Evolutionary conservation across 805 yeast genomes (phyloP), one percentile per base, ranked within the genome.

Genomic region (Monosporozyma unispora): DNA sequence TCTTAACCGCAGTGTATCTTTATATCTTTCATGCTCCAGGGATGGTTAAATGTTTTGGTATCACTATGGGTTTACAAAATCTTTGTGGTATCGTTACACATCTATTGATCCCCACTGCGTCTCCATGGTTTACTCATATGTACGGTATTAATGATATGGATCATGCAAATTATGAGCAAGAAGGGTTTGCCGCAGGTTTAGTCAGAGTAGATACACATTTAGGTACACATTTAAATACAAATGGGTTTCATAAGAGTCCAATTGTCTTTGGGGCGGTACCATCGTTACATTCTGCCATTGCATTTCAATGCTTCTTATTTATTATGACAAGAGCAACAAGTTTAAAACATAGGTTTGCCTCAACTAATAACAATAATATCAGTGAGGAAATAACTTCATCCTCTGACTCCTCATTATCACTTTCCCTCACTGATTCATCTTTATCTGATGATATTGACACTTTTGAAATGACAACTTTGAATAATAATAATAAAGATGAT

Each of bases 11-110:
- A 0, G 71, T 79, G 18, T 83, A 82, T 68, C 67, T 83, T 14
- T 81, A 82, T 58, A 74, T 81, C 10, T 82, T 81, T 71, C 85
- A 81, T 48, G 73, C 81, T 1, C 84, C 82, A n/a, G 86, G 84
- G 0, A 77, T 79, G 0, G 47, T 80, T 11, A 77, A 74, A 52
- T 67, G 72, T 55, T 83, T 80, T 54, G 68, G 79, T 0, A 57
- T 74, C n/a, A 72, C 79, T 0, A 55, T 82, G 41, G 88, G 89
- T 1, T 47, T 71, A 10, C 87, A 81, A 60, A 82, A 81, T 56
- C 71, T 81, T 11, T 63, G 71, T 1, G 84, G 86, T 22, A 81
- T 81, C 0, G 38, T 73, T 37, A 82, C 87, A 2, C 87, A 82
- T 61, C 59, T 83, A 35, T 45, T 73, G 5, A 70, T 81, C 61